phyloP scores from a whole-genome alignment of 108 stramenopile genomes.

The Epipyxis sp. region DNA sequence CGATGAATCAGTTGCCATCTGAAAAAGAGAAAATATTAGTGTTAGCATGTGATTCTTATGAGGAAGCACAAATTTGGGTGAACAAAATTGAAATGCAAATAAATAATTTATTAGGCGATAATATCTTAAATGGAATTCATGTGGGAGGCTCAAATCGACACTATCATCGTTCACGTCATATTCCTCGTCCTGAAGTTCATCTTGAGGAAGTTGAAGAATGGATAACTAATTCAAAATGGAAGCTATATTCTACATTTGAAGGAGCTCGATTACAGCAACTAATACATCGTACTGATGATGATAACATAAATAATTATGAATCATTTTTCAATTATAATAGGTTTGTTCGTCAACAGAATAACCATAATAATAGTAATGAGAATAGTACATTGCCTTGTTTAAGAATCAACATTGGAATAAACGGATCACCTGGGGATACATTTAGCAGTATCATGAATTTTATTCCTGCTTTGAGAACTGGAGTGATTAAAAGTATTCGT shows the following conservation, averaged over 20 bases:
- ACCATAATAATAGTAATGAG: slow-evolving; percentile 2
- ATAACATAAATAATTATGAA: background rate
- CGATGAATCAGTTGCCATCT: slow-evolving; percentile 58
- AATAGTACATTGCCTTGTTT: slow-evolving; percentile 59
- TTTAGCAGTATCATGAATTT: slow-evolving; percentile 76
- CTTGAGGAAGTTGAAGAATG: slow-evolving; percentile 8
- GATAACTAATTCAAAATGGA: slow-evolving; percentile 17
- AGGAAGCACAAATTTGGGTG: slow-evolving; percentile 64
- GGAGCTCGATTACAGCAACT: background rate
- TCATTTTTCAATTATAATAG: slow-evolving; percentile 19
- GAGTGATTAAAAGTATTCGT: slow-evolving; percentile 45
- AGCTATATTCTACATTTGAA: background rate
- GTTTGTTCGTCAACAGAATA: too few relatives aligned
- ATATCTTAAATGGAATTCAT: slow-evolving; percentile 26
- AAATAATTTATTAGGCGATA: slow-evolving; percentile 43
- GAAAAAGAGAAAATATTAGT: slow-evolving; percentile 52
- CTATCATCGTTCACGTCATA: background rate
- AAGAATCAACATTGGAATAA: slow-evolving; percentile 65
- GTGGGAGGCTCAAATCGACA: slow-evolving; percentile 4
- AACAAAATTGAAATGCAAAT: slow-evolving; percentile 42
- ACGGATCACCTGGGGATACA: slow-evolving; percentile 66
- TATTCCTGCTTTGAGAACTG: slow-evolving; percentile 47
- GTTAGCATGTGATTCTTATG: slow-evolving; percentile 58
- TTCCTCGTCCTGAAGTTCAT: slow-evolving; percentile 22
- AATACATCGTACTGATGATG: background rate